Evolutionary conservation across 2,329 filamentous ascomycete species (phyloP), one percentile per base, ranked within the genome.

Genomic region (Epichloe uncinata): DNA sequence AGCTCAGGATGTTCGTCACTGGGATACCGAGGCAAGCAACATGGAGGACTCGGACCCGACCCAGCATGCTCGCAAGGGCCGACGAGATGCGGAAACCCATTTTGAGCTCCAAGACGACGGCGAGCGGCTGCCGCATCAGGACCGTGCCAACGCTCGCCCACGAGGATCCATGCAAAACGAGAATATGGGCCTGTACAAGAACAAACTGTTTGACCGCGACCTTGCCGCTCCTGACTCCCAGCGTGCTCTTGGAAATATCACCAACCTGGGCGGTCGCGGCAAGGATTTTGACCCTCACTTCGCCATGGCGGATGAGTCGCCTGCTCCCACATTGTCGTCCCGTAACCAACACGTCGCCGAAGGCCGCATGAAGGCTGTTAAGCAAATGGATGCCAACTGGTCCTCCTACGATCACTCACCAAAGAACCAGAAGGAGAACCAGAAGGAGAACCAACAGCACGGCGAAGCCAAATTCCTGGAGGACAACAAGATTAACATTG

Each of bases 51-150:
- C 8, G 37, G 81, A 79, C 8, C 78, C 82, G 7, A 73, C 73
- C 55, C 72, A 79, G 13, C 72, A 77, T 35, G 73, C 79, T 37
- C 70, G 75, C 58, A 85, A 85, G 63, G 75, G 85, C 37, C 86
- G 91, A 52, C 86, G 82, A 41, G 87, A 94, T 59, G 83, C 85
- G 16, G 82, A 90, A 61, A 70, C 81, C 1, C 88, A 97, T 66
- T 96, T 95, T 61, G 82, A 93, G 53, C 78, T 96, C 59, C 73
- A 79, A 49, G 90, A 97, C 62, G 82, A 90, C 50, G 81, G 79
- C 45, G 77, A 77, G 35, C 77, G 78, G 46, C 69, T 73, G 15
- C 73, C 70, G 7, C 71, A 75, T 49, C 68, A 70, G 42, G 72
- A 73, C 47, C 60, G 66, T 45, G 61, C 67, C 47, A 67, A 66